Conservation (phyloP, 345 rosid species). For the Kernera saxatilis region DNA sequence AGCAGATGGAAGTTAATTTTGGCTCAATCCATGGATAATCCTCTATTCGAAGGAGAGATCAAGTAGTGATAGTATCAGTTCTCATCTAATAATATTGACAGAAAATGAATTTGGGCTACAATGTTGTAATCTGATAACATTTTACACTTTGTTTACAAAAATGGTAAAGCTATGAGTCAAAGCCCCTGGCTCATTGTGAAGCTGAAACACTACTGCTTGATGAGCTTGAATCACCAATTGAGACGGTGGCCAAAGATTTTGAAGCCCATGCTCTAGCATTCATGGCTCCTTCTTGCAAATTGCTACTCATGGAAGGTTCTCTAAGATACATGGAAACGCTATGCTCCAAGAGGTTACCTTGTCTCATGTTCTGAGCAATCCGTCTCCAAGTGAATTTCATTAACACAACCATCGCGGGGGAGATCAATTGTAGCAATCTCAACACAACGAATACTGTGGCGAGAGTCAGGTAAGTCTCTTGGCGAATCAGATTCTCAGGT, state of each 20-base stretch:
- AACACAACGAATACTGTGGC: slow-evolving; percentile 63
- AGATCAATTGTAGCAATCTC: slow-evolving; percentile 49
- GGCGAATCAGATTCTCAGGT: slow-evolving; percentile 68
- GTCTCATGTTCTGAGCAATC: slow-evolving; percentile 35
- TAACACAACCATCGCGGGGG: slow-evolving; percentile 40
- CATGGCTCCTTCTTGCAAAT: slow-evolving; percentile 76
- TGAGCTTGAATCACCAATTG: slow-evolving; percentile 67
- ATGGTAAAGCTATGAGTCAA: not conserved
- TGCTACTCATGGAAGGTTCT: slow-evolving; percentile 72
- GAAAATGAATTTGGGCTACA: not conserved
- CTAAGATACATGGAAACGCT: slow-evolving; percentile 39
- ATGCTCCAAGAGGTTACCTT: slow-evolving; percentile 50
- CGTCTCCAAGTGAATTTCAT: slow-evolving; percentile 41
- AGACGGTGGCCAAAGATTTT: slow-evolving; percentile 78
- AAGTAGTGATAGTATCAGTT: not conserved
- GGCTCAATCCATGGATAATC: not conserved
- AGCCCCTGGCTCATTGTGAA: not conserved
- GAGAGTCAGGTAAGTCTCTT: slow-evolving; percentile 70
- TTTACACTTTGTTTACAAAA: not conserved
- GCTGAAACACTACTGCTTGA: slow-evolving; percentile 34
- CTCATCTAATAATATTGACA: not conserved
- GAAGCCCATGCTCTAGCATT: slow-evolving; percentile 89
- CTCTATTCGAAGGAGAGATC: not conserved
- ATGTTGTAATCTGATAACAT: slow-evolving; percentile 3
- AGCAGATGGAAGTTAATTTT: slow-evolving; percentile 28